These are phyloP conservation scores for Penicillium malachiteum DNA, from an alignment of 495 filamentous ascomycete species.

Conservation along the genomic window DNA sequence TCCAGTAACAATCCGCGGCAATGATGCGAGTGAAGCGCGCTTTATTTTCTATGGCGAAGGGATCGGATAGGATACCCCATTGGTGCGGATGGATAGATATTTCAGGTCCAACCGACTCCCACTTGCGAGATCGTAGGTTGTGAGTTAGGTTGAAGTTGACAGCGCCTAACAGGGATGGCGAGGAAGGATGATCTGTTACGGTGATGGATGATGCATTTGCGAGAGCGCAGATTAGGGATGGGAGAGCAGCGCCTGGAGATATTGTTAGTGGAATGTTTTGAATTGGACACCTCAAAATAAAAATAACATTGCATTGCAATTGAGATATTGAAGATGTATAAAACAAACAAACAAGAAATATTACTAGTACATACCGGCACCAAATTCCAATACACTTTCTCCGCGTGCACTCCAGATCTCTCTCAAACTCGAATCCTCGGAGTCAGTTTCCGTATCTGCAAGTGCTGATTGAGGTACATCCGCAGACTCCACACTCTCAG, in stretches of 20 bases:
- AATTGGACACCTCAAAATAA: no score
- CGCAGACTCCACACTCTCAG: slow-evolving; percentile 61
- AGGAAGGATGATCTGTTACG: slow-evolving; percentile 77
- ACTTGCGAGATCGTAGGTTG: slow-evolving; percentile 43
- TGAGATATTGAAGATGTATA: no score
- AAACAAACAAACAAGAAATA: no score
- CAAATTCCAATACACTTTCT: slow-evolving; percentile 57
- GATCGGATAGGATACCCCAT: slow-evolving; percentile 65
- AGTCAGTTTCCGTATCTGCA: not conserved
- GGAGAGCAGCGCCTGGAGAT: slow-evolving; percentile 66
- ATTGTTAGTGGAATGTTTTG: not conserved
- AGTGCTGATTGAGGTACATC: slow-evolving; percentile 7
- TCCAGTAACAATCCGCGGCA: slow-evolving; percentile 85
- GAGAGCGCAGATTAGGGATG: slow-evolving; percentile 65
- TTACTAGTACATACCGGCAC: slow-evolving; percentile 61
- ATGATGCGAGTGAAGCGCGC: slow-evolving; percentile 66
- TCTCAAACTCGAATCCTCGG: not conserved
- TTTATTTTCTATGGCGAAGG: slow-evolving; percentile 50
- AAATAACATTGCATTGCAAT: no score
- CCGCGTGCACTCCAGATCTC: slow-evolving; percentile 51
- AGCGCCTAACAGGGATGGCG: slow-evolving; percentile 57
- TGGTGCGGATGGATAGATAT: slow-evolving; percentile 59
- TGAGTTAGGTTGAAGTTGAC: slow-evolving; percentile 59
- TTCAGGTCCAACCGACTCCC: slow-evolving; percentile 1
- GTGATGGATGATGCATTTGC: slow-evolving; percentile 62